phyloP scores from a whole-genome alignment of 148 eudicot species.

The Heliosperma pusillum region DNA sequence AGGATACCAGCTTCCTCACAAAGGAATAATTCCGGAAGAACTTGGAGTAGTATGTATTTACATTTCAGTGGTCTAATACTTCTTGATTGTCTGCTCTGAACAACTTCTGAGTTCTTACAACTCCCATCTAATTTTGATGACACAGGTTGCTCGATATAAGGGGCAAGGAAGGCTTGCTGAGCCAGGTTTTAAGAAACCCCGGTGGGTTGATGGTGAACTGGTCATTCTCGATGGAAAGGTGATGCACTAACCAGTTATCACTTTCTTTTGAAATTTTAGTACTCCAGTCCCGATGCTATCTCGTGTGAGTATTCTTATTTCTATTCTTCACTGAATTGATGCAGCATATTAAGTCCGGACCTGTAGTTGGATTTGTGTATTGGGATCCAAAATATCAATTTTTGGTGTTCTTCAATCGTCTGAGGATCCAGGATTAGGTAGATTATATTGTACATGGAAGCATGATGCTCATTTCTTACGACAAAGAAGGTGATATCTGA shows the following conservation, averaged over 20 bases:
- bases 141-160: slow-evolving; percentile 87
- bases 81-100: neutral
- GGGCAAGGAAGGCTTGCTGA: slow-evolving; percentile 97
- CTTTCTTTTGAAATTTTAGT: neutral
- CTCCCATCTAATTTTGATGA: slow-evolving; percentile 9
- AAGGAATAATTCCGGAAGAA: slow-evolving; percentile 96
- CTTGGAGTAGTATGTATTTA: slow-evolving; percentile 82
- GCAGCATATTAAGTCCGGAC: slow-evolving; percentile 85
- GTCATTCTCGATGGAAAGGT: slow-evolving; percentile 97
- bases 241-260: neutral
- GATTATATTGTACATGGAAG: slow-evolving; percentile 27
- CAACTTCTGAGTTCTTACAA: neutral
- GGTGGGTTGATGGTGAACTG: slow-evolving; percentile 99
- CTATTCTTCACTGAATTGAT: slow-evolving; percentile 23
- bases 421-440: slow-evolving; percentile 68
- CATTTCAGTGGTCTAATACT: slow-evolving; percentile 5
- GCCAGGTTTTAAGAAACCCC: slow-evolving; percentile 73
- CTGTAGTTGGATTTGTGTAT: slow-evolving; percentile 88
- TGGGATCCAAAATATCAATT: slow-evolving; percentile 89
- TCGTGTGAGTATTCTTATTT: neutral
- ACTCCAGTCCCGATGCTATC: neutral
- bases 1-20: slow-evolving; percentile 89
- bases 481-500: slow-evolving; percentile 2
- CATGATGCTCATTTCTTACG: neutral
- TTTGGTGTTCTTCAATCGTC: slow-evolving; percentile 86